phyloP scores from a whole-genome alignment of 2,329 filamentous ascomycete species.

The Tetracladium maxilliforme region DNA sequence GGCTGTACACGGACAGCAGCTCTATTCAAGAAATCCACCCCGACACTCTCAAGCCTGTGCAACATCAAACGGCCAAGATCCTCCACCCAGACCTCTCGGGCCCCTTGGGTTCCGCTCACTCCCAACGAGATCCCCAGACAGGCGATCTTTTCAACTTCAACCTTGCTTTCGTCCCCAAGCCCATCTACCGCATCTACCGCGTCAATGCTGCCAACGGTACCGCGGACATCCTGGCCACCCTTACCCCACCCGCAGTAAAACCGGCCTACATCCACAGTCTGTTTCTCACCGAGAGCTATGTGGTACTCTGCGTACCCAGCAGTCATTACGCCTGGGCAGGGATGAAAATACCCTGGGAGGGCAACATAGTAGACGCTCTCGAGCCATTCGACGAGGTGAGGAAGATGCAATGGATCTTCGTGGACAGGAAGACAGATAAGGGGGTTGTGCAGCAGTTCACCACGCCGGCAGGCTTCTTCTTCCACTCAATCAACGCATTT shows the following conservation, averaged over 20 bases:
- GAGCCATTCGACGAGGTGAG: constrained; percentile 41
- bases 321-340: constrained; percentile 44
- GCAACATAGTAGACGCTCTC: constrained; percentile 57
- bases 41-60: constrained; percentile 57
- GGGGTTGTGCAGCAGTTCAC: constrained; percentile 58
- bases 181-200: constrained; percentile 56
- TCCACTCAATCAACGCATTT: constrained; percentile 68
- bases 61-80: constrained; percentile 35
- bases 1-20: constrained; percentile 41
- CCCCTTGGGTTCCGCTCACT: constrained; percentile 54
- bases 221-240: constrained; percentile 56
- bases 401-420: constrained; percentile 54
- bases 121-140: constrained; percentile 53
- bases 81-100: constrained; percentile 59
- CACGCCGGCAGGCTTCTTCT: constrained; percentile 58
- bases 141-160: constrained; percentile 77
- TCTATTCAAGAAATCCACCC: constrained; percentile 49
- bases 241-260: constrained; percentile 30
- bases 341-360: constrained; percentile 43
- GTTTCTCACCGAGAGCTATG: constrained; percentile 55
- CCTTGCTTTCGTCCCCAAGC: constrained; percentile 39
- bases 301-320: constrained; percentile 60
- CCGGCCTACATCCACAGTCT: constrained; percentile 75
- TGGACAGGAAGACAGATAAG: constrained; percentile 46
- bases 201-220: constrained; percentile 45